Percentiles rank a stretch among this genome's conserved stretches.
phyloP scores from a whole-genome alignment of 225 moss, liverwort and hornwort species.

The Sphagnum tenellum region DNA sequence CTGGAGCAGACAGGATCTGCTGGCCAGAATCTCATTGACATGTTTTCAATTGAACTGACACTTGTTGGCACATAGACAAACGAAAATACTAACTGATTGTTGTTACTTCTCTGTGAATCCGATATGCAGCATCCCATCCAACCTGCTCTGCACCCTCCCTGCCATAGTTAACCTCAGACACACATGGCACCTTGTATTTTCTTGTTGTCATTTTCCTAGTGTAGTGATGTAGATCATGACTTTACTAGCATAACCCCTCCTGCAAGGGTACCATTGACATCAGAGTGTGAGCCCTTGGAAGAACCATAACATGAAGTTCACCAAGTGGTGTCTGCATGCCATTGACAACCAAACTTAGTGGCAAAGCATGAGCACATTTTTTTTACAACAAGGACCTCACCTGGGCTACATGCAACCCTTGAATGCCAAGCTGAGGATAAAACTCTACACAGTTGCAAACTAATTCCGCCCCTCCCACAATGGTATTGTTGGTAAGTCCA shows the following conservation, averaged over 20 bases:
- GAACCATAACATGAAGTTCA: too few relatives aligned
- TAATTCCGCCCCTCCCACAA: conserved; percentile 12
- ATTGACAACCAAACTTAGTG: too few relatives aligned
- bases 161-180: not conserved
- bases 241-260: not conserved
- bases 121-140: conserved; percentile 56
- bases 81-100: conserved; percentile 39
- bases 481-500: conserved; percentile 54
- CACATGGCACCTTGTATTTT: too few relatives aligned
- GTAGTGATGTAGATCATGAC: not conserved
- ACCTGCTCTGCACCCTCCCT: conserved; percentile 37
- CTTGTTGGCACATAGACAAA: conserved; percentile 37
- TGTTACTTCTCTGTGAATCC: conserved; percentile 60
- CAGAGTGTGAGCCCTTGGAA: too few relatives aligned
- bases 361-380: too few relatives aligned
- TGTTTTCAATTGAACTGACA: conserved; percentile 23
- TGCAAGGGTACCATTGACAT: too few relatives aligned
- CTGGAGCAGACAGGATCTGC: conserved; percentile 27
- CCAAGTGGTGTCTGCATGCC: too few relatives aligned
- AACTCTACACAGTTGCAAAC: conserved; percentile 39
- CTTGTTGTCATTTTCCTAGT: too few relatives aligned
- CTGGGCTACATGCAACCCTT: conserved; percentile 51
- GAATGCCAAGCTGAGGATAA: conserved; percentile 38
- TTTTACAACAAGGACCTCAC: conserved; percentile 7
- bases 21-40: conserved; percentile 13